These are phyloP conservation scores for Alisma plantagoaquatica DNA, from an alignment of 106 monocot species.

Conservation along the genomic window DNA sequence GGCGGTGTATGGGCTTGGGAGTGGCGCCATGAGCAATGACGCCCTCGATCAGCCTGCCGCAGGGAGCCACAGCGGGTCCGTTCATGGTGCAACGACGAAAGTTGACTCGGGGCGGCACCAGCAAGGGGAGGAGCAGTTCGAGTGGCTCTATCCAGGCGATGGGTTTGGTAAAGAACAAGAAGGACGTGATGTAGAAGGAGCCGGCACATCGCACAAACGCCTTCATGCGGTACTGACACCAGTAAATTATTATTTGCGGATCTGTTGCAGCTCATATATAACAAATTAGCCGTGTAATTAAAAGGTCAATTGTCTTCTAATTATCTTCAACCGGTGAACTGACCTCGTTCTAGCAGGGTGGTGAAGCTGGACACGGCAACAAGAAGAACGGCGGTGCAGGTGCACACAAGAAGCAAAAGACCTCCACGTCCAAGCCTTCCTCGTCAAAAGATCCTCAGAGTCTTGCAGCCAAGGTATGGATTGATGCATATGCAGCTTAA, in stretches of 20 bases:
- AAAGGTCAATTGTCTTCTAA: not conserved
- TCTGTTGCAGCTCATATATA: no score
- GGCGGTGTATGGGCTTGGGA: not conserved
- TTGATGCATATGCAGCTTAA: not conserved
- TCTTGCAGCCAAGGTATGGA: conserved; percentile 77
- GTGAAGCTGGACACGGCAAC: conserved; percentile 24
- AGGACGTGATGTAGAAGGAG: conserved; percentile 9
- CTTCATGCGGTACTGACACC: conserved; percentile 24
- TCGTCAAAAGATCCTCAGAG: conserved; percentile 82
- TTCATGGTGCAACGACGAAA: not conserved
- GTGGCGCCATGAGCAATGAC: not conserved
- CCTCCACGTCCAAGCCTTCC: conserved; percentile 18
- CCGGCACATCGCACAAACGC: conserved; percentile 30
- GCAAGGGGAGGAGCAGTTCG: conserved; percentile 31
- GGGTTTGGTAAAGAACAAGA: conserved; percentile 4
- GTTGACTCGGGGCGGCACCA: no score
- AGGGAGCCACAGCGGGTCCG: not conserved
- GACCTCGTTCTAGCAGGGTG: conserved; percentile 20
- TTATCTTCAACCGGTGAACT: not conserved
- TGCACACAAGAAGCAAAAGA: conserved; percentile 41
- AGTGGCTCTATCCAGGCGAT: conserved; percentile 21
- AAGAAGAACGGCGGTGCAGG: conserved; percentile 55
- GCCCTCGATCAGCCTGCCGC: conserved; percentile 10
- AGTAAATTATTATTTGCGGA: no score
- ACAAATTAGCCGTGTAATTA: not conserved